Evolutionary conservation across 495 filamentous ascomycete species (phyloP).

Genomic region (Filosporella fistucella): DNA sequence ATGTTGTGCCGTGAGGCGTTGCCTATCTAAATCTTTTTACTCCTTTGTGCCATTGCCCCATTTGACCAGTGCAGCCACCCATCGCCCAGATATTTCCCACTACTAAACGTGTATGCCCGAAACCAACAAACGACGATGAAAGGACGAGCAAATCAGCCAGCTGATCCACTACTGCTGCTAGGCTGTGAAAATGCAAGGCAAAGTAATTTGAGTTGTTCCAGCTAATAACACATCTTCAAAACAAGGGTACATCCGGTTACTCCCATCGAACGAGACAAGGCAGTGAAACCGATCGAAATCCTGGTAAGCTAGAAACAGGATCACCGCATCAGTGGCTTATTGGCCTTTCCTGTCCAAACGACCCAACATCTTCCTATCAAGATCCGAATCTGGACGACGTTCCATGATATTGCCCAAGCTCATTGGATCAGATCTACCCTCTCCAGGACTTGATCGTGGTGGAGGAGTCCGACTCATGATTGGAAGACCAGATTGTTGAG

Average conservation of each 20-base stretch:
- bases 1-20: constrained; percentile 23
- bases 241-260: too few species aligned
- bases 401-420: constrained; percentile 27
- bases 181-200: too few species aligned
- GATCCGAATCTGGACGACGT: constrained; percentile 23
- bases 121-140: neutral
- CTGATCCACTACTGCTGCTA: constrained; percentile 6
- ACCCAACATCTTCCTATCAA: constrained; percentile 26
- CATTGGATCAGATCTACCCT: constrained; percentile 24
- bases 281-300: too few species aligned
- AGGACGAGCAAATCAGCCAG: constrained; percentile 6
- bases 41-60: constrained; percentile 5
- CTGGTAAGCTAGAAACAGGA: too few species aligned
- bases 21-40: constrained; percentile 24
- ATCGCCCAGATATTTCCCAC: neutral
- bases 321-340: too few species aligned
- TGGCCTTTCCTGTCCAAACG: constrained; percentile 23
- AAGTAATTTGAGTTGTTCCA: too few species aligned
- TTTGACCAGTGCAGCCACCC: neutral
- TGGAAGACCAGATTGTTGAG: constrained; percentile 12
- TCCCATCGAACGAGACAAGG: too few species aligned
- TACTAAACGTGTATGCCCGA: neutral
- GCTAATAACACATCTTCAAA: too few species aligned
- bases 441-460: constrained; percentile 22
- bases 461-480: constrained; percentile 23